Percentiles rank a stretch among this genome's conserved stretches.
These are phyloP conservation scores for Termitomyces sp. DNA, from an alignment of 768 basidiomycete genomes.

Conservation along the genomic window DNA sequence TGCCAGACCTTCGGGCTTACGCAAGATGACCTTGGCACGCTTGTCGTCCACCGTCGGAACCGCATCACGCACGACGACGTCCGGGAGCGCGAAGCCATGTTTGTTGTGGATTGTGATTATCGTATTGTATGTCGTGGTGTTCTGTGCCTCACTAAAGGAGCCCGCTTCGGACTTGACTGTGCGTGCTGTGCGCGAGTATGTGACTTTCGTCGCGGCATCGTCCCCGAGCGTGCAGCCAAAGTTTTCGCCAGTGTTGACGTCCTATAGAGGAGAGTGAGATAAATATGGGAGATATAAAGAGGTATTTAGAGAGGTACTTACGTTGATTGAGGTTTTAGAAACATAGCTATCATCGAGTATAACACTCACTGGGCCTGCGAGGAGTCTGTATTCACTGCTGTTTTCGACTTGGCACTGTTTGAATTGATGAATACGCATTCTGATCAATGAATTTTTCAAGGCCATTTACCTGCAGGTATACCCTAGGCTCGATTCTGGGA, in stretches of 20 bases:
- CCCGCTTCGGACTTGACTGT: slow-evolving; percentile 36
- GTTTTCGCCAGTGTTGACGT: slow-evolving; percentile 47
- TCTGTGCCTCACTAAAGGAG: slow-evolving; percentile 42
- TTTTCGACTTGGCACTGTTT: slow-evolving; percentile 52
- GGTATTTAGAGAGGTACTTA: slow-evolving; percentile 23
- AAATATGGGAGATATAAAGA: background rate
- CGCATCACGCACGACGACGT: slow-evolving; percentile 46
- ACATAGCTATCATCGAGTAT: slow-evolving; percentile 59
- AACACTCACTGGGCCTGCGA: slow-evolving; percentile 53
- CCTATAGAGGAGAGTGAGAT: slow-evolving; percentile 24
- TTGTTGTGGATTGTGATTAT: slow-evolving; percentile 47
- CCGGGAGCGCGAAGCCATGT: slow-evolving; percentile 42
- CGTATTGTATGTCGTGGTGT: slow-evolving; percentile 44
- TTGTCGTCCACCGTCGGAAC: slow-evolving; percentile 43
- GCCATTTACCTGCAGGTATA: slow-evolving; percentile 46
- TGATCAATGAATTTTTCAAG: background rate
- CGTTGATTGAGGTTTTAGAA: slow-evolving; percentile 48
- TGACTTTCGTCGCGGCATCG: slow-evolving; percentile 41
- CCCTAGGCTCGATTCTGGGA: slow-evolving; percentile 47
- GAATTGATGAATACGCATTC: background rate
- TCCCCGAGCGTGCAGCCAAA: slow-evolving; percentile 57
- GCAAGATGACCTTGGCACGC: slow-evolving; percentile 42
- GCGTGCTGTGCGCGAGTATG: slow-evolving; percentile 41
- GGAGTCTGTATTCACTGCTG: slow-evolving; percentile 53
- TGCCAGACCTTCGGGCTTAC: slow-evolving; percentile 46